Percentiles rank a stretch among this genome's conserved stretches.
Conservation (phyloP, 768 basidiomycete species). For the Paxillus rubicundulus region DNA sequence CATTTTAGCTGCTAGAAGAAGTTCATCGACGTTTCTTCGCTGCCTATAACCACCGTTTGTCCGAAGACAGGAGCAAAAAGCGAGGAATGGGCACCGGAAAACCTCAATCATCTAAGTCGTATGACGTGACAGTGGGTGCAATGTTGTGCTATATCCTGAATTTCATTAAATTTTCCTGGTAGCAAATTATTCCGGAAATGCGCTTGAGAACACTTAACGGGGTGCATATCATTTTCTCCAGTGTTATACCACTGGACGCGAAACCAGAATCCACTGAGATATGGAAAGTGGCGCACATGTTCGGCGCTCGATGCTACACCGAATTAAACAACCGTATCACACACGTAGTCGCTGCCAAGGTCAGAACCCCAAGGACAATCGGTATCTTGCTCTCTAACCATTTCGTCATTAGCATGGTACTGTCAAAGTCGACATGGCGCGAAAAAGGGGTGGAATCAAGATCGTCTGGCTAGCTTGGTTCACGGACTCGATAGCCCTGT, state of each 20-base stretch:
- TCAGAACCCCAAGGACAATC: slow-evolving; percentile 28
- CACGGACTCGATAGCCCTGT: slow-evolving; percentile 83
- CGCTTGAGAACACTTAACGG: slow-evolving; percentile 75
- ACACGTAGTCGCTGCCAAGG: slow-evolving; percentile 91
- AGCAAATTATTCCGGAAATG: slow-evolving; percentile 85
- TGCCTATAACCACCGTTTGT: slow-evolving; percentile 50
- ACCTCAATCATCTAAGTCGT: slow-evolving; percentile 33
- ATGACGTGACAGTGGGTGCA: slow-evolving; percentile 78
- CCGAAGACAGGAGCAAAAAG: slow-evolving; percentile 28
- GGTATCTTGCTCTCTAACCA: slow-evolving; percentile 5
- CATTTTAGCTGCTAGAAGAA: slow-evolving; percentile 67
- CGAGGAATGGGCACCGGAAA: slow-evolving; percentile 26
- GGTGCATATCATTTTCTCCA: slow-evolving; percentile 86
- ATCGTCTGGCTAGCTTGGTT: slow-evolving; percentile 92
- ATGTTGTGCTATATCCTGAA: background rate
- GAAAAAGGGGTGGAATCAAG: slow-evolving; percentile 70
- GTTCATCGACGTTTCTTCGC: slow-evolving; percentile 78
- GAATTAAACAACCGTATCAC: slow-evolving; percentile 69
- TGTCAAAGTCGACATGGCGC: slow-evolving; percentile 84
- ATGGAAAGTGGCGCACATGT: slow-evolving; percentile 83
- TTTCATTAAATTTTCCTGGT: slow-evolving; percentile 2
- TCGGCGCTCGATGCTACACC: slow-evolving; percentile 79
- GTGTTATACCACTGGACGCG: slow-evolving; percentile 89
- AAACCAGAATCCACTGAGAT: slow-evolving; percentile 77
- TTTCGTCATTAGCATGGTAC: slow-evolving; percentile 65